A percentile compares a stretch with the other conserved stretches of the same genome.
These are phyloP conservation scores for Artemisia tridentata DNA, from an alignment of 129 eudicot genomes.

Conservation along the genomic window DNA sequence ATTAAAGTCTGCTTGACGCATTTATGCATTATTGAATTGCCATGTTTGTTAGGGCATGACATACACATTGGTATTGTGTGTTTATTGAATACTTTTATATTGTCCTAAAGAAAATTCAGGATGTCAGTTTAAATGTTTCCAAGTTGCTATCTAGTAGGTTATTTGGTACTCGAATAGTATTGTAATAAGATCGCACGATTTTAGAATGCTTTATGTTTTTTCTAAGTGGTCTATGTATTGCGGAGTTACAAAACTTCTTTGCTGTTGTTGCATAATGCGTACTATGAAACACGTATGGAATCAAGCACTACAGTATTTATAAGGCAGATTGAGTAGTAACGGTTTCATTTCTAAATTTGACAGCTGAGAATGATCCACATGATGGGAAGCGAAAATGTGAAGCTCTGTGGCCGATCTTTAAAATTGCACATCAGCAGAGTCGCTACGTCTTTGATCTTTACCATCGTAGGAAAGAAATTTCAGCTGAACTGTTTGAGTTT, in stretches of 20 bases:
- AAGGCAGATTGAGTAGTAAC: background rate
- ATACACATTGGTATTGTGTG: background rate
- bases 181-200: background rate
- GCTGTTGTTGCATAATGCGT: background rate
- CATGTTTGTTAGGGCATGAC: background rate
- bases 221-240: no score
- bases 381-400: constrained; percentile 91
- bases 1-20: no score
- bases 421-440: constrained; percentile 90
- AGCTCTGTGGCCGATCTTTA: constrained; percentile 82
- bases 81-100: background rate
- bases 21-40: background rate
- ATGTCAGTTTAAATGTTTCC: background rate
- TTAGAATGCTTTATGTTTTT: background rate
- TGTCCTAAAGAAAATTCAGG: no score
- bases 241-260: no score
- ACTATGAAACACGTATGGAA: background rate
- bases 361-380: constrained; percentile 85
- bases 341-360: background rate
- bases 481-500: constrained; percentile 71
- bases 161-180: background rate
- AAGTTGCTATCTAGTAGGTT: background rate
- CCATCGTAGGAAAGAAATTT: constrained; percentile 78
- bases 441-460: constrained; percentile 79
- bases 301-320: background rate